phyloP scores from a whole-genome alignment of 495 filamentous ascomycete species.

The Letharia lupina region DNA sequence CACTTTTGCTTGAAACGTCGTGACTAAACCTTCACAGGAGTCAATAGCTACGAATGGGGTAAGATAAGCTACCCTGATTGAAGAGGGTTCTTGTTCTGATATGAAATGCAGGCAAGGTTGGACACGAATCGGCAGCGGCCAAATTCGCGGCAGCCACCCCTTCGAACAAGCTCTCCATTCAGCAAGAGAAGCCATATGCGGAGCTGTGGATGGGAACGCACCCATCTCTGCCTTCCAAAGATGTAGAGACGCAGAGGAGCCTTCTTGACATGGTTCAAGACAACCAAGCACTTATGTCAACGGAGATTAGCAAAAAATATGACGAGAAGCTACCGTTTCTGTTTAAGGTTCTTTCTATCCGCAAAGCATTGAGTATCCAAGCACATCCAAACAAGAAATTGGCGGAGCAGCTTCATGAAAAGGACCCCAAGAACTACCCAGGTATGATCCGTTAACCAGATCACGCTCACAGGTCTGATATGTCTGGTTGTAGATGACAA shows the following conservation, averaged over 20 bases:
- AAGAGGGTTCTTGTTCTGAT: slow-evolving; percentile 20
- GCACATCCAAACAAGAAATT: slow-evolving; percentile 98
- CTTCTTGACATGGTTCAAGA: slow-evolving; percentile 84
- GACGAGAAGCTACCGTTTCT: slow-evolving; percentile 82
- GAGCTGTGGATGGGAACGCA: slow-evolving; percentile 99
- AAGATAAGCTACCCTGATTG: slow-evolving; percentile 18
- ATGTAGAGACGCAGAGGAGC: slow-evolving; percentile 72
- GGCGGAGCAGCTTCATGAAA: slow-evolving; percentile 76
- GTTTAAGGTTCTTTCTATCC: slow-evolving; percentile 92
- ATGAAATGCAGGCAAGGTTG: slow-evolving; percentile 53
- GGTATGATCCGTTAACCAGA: slow-evolving; percentile 33
- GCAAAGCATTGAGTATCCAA: slow-evolving; percentile 92
- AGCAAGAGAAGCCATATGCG: slow-evolving; percentile 73
- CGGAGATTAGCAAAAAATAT: slow-evolving; percentile 61
- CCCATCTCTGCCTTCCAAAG: slow-evolving; percentile 87
- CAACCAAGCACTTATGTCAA: slow-evolving; percentile 72
- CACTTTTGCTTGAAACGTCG: slow-evolving; percentile 5
- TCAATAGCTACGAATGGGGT: slow-evolving; percentile 99
- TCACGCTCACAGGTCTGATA: background rate
- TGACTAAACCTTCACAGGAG: slow-evolving; percentile 42
- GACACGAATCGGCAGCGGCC: slow-evolving; percentile 64
- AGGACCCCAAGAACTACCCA: slow-evolving; percentile 89
- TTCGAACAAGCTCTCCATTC: slow-evolving; percentile 58
- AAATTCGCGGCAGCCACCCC: slow-evolving; percentile 73
- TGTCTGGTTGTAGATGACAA: slow-evolving; percentile 64